Evolutionary conservation across 371 early-diverging fungal genomes (phyloP), one percentile per base, ranked within the genome.

Genomic region (Mucor saturninus): DNA sequence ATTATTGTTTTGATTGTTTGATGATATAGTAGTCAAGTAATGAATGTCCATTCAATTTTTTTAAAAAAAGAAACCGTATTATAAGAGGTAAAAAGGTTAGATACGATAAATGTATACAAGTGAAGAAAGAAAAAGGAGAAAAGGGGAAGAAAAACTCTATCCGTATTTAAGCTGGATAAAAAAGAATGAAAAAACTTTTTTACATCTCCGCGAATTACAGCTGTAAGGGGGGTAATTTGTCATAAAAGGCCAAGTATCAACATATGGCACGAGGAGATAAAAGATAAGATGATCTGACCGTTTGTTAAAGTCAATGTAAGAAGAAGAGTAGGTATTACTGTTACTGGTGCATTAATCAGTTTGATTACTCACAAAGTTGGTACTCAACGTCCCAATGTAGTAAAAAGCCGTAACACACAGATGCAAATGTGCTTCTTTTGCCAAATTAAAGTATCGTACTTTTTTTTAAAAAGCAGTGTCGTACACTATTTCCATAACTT

Each of bases 321-420:
- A 31, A 50, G 9, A 21, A 9, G 10, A 30, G 31, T 10, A 10
- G 1, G 2, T 28, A 13, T 46, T 28, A 50, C 29, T 30, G 50
- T 21, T 29, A 31, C 50, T 49, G 59, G 59, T 49, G 58, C 48
- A 58, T 31, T 37, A 14, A 29, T 21, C 28, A 38, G 10, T 10
- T 50, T 48, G 59, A 59, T 59, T 59, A 59, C 50, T 59, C 59
- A 59, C 45, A 59, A 59, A 49, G 59, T 59, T 59, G 37, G 49
- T 38, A 50, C 59, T 59, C 59, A 37, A 37, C 38, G 38, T 29
- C 38, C 28, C 29, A 49, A 30, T n/a, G 13, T 35, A 37, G 37
- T 39, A 35, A 30, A 2, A 29, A 4, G 35, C 35, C 35, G 35
- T 35, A 35, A 35, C 35, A 35, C 35, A 35, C 35, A 35, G 6